Evolutionary conservation across 441 rosid species (phyloP).

Genomic region (Adansonia grandidieri): DNA sequence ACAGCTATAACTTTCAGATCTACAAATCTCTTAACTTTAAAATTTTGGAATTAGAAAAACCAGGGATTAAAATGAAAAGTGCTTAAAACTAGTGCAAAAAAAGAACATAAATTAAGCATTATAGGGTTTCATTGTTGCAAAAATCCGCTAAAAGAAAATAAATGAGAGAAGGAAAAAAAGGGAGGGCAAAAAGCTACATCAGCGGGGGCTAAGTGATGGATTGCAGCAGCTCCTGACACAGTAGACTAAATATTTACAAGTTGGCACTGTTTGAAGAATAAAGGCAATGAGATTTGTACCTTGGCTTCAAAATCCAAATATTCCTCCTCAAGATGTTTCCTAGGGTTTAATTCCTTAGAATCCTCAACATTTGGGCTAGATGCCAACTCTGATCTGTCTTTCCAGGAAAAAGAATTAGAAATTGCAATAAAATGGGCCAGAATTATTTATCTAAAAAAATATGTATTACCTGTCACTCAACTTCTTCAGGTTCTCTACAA

Average conservation of each 20-base stretch:
- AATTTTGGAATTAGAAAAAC: not conserved
- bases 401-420: conserved; percentile 30
- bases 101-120: not conserved
- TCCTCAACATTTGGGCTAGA: conserved; percentile 54
- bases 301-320: conserved; percentile 87
- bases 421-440: conserved; percentile 24
- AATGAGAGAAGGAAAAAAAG: not conserved
- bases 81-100: not conserved
- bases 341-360: conserved; percentile 61
- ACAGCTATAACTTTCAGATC: not conserved
- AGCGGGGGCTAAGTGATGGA: not conserved
- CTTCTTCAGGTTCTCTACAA: conserved; percentile 86
- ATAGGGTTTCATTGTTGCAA: conserved; percentile 1
- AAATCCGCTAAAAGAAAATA: not conserved
- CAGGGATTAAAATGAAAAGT: not conserved
- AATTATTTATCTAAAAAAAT: conserved; percentile 18
- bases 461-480: conserved; percentile 67
- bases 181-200: not conserved
- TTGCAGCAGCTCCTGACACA: not conserved
- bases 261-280: not conserved
- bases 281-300: conserved; percentile 45
- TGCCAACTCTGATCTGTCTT: conserved; percentile 59
- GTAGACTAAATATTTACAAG: not conserved
- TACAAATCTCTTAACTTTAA: not conserved
- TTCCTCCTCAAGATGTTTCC: conserved; percentile 90